Evolutionary conservation across 208 protist species (phyloP).

Genomic region (Acanthamoeba culbertsoni): DNA sequence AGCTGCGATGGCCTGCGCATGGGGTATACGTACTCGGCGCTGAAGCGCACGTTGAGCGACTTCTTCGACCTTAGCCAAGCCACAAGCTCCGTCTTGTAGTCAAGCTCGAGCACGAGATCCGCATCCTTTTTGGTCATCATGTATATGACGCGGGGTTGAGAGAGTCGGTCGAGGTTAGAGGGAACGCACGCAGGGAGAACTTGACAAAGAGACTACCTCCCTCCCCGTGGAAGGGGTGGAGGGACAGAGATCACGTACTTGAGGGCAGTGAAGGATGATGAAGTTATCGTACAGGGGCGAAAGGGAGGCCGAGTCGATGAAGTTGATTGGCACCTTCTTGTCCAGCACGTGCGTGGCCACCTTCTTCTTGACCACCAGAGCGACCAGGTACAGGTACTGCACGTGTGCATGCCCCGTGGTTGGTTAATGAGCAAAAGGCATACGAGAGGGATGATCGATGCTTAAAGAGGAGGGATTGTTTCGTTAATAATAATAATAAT

Average conservation of each 20-base stretch:
- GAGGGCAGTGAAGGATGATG: slow-evolving; percentile 14
- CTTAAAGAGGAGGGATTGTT: too few species aligned
- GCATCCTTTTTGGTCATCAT: too few species aligned
- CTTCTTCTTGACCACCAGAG: slow-evolving; percentile 56
- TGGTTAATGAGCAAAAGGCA: too few species aligned
- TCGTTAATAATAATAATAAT: too few species aligned
- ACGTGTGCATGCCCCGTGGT: too few species aligned
- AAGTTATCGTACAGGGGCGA: slow-evolving; percentile 47
- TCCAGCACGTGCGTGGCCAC: slow-evolving; percentile 50
- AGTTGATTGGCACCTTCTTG: slow-evolving; percentile 43
- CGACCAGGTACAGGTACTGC: not conserved
- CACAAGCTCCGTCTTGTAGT: slow-evolving; percentile 75
- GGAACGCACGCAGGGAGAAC: too few species aligned
- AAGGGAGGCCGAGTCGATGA: not conserved
- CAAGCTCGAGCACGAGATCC: slow-evolving; percentile 71
- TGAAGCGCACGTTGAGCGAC: slow-evolving; percentile 23
- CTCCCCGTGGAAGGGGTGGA: not conserved
- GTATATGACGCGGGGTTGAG: too few species aligned
- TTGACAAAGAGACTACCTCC: too few species aligned
- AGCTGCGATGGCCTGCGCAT: too few species aligned
- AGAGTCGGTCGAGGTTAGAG: too few species aligned
- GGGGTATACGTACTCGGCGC: not conserved
- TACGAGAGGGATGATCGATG: too few species aligned
- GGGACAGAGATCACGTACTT: not conserved
- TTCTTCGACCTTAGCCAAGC: slow-evolving; percentile 44